Evolutionary conservation across 2,329 filamentous ascomycete genomes (phyloP).

Genomic region (Calonectria leucothoes): DNA sequence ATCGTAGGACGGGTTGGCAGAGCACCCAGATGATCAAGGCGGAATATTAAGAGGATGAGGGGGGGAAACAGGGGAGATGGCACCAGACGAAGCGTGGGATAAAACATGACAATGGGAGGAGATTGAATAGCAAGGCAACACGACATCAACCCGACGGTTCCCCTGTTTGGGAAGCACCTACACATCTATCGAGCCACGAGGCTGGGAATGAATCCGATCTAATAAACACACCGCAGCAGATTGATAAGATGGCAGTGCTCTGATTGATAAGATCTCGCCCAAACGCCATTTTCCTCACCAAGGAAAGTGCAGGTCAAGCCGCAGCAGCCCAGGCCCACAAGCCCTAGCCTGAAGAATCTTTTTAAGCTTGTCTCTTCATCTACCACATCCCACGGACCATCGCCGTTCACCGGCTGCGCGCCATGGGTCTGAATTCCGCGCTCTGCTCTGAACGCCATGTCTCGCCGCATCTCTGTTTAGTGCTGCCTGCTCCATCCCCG

Average conservation of each 20-base stretch:
- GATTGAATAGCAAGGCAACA: neutral
- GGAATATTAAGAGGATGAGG: too few relatives aligned
- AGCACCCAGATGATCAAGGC: neutral
- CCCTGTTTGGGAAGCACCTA: neutral
- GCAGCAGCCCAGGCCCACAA: neutral
- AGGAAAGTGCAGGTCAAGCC: neutral
- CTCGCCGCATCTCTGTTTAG: neutral
- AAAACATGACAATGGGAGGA: too few relatives aligned
- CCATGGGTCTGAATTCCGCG: neutral
- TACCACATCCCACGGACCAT: neutral
- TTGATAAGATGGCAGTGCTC: constrained; percentile 28
- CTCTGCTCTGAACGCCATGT: neutral
- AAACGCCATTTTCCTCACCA: neutral
- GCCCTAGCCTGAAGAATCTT: neutral
- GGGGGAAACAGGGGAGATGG: too few relatives aligned
- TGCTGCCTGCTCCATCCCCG: neutral
- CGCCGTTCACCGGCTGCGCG: neutral
- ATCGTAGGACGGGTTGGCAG: neutral
- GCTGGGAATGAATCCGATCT: neutral
- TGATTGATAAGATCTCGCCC: constrained; percentile 29
- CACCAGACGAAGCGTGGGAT: too few relatives aligned
- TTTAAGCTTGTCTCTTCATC: constrained; percentile 4
- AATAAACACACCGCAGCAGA: neutral
- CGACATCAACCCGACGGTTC: too few relatives aligned
- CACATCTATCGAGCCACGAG: too few relatives aligned